These are phyloP conservation scores for Hyaloperonospora brassicae DNA, from an alignment of 352 stramenopile genomes.

Conservation along the genomic window DNA sequence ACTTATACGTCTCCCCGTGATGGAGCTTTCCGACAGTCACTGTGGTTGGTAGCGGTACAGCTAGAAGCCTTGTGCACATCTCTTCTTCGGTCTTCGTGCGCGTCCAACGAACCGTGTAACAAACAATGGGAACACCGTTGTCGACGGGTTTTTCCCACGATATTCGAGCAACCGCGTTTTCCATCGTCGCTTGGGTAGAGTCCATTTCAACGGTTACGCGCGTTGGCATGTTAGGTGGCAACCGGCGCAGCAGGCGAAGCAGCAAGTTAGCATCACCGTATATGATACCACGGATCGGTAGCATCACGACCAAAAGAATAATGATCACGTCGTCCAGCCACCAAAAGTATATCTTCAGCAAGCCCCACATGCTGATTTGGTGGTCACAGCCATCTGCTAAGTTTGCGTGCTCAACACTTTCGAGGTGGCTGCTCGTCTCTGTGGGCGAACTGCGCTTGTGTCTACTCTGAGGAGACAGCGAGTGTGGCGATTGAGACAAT, in stretches of 20 bases:
- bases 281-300: constrained; percentile 75
- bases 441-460: constrained; percentile 5
- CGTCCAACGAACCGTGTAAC: constrained; percentile 77
- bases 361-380: constrained; percentile 25
- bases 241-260: constrained; percentile 49
- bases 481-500: constrained; percentile 24
- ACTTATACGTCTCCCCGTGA: constrained; percentile 80
- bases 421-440: constrained; percentile 7
- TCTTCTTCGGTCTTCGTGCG: constrained; percentile 66
- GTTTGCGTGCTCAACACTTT: constrained; percentile 6
- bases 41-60: constrained; percentile 54
- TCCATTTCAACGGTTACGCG: constrained; percentile 65
- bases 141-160: constrained; percentile 75
- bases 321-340: constrained; percentile 81
- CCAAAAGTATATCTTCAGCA: constrained; percentile 70
- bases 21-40: constrained; percentile 52
- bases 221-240: constrained; percentile 77
- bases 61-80: constrained; percentile 69
- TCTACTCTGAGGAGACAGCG: constrained; percentile 17
- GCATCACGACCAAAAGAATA: constrained; percentile 60
- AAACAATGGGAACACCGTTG: constrained; percentile 76
- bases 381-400: constrained; percentile 12
- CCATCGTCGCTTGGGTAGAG: constrained; percentile 43
- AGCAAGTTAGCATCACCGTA: constrained; percentile 77
- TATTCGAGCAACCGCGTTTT: constrained; percentile 48